Conservation (phyloP, 441 rosid genomes). For the Erodium trifolium region DNA sequence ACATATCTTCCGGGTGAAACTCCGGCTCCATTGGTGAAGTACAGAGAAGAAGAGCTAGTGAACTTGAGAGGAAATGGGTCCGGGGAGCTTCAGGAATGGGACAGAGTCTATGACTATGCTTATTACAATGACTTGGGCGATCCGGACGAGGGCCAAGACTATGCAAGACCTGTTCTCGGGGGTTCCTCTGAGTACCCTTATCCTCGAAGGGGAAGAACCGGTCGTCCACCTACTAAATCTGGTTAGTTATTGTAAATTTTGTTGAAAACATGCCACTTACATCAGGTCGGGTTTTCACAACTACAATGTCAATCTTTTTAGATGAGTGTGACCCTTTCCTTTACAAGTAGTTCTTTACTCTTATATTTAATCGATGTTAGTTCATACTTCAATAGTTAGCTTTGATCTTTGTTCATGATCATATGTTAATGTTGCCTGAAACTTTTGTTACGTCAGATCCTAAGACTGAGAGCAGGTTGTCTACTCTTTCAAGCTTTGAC, state of each 20-base stretch:
- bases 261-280: too few relatives aligned
- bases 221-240: slow-evolving; percentile 38
- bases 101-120: slow-evolving; percentile 46
- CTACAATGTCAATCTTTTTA: too few relatives aligned
- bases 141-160: slow-evolving; percentile 32
- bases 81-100: slow-evolving; percentile 52
- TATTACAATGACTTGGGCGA: slow-evolving; percentile 26
- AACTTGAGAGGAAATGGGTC: slow-evolving; percentile 47
- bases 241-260: slow-evolving; percentile 22
- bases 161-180: slow-evolving; percentile 42
- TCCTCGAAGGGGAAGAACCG: slow-evolving; percentile 77
- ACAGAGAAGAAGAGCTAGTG: slow-evolving; percentile 43
- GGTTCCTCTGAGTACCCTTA: slow-evolving; percentile 39
- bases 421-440: too few relatives aligned
- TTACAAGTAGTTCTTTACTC: too few relatives aligned
- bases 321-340: too few relatives aligned
- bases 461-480: slow-evolving; percentile 27
- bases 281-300: too few relatives aligned
- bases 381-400: too few relatives aligned
- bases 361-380: too few relatives aligned
- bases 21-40: slow-evolving; percentile 31
- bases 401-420: too few relatives aligned
- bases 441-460: slow-evolving; percentile 20
- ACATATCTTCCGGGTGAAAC: slow-evolving; percentile 49
- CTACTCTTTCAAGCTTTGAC: slow-evolving; percentile 29